Percentiles rank a stretch among this genome's conserved stretches.
Conservation (phyloP, 2,329 filamentous ascomycete genomes). For the Colletotrichum kahawae region DNA sequence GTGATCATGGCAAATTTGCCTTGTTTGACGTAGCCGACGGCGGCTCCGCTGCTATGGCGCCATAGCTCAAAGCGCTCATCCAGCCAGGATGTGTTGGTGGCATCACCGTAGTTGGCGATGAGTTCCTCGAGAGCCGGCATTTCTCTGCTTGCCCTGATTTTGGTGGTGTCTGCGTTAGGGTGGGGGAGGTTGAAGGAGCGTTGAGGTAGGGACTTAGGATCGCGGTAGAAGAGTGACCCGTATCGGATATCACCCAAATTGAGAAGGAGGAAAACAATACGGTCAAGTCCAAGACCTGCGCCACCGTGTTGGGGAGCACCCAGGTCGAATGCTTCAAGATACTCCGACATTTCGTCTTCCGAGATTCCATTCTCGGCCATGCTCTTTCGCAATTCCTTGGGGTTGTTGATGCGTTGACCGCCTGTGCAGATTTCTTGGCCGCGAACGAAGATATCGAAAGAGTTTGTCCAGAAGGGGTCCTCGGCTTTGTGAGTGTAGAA, state of each 20-base stretch:
- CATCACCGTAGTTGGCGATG: constrained; percentile 94
- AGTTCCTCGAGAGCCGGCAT: constrained; percentile 82
- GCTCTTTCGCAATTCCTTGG: constrained; percentile 73
- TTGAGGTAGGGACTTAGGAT: constrained; percentile 84
- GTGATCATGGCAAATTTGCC: constrained; percentile 83
- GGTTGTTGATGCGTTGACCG: constrained; percentile 90
- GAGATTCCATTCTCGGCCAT: constrained; percentile 79
- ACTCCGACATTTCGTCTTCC: constrained; percentile 86
- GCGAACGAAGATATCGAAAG: constrained; percentile 93
- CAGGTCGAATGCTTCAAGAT: constrained; percentile 86
- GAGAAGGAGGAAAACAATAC: constrained; percentile 84
- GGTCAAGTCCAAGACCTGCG: constrained; percentile 88
- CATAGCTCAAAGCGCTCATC: constrained; percentile 89
- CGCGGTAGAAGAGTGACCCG: constrained; percentile 84
- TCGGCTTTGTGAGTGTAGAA: constrained; percentile 90
- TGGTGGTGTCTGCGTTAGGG: constrained; percentile 80
- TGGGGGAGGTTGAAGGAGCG: constrained; percentile 73
- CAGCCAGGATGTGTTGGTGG: constrained; percentile 91
- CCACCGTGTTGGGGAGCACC: constrained; percentile 89
- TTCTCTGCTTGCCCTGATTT: constrained; percentile 37
- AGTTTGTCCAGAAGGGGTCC: constrained; percentile 79
- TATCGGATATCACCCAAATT: constrained; percentile 89
- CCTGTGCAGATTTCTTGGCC: constrained; percentile 93
- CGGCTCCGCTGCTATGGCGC: constrained; percentile 85
- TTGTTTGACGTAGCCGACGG: constrained; percentile 80